These are phyloP conservation scores for Ustulina deusta DNA, from an alignment of 2,329 filamentous ascomycete species.

Conservation along the genomic window DNA sequence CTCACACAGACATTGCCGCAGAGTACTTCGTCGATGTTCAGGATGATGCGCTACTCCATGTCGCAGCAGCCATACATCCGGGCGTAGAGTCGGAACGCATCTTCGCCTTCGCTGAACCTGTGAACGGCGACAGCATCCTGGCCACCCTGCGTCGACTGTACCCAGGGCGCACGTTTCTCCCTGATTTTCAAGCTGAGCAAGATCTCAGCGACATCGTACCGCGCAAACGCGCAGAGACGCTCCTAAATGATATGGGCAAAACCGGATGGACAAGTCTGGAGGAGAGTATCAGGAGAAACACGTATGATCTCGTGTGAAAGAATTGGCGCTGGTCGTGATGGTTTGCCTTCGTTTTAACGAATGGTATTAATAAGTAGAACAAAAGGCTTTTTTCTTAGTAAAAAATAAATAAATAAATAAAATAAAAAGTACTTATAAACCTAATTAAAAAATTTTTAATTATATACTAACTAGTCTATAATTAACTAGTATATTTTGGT, in stretches of 20 bases:
- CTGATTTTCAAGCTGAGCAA: conserved; percentile 32
- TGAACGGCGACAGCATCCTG: conserved; percentile 59
- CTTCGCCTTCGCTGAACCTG: conserved; percentile 63
- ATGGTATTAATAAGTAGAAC: too few species aligned
- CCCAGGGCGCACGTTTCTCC: conserved; percentile 39
- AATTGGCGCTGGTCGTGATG: neutral
- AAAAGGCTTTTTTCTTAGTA: too few species aligned
- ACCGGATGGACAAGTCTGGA: conserved; percentile 40
- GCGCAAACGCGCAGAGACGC: conserved; percentile 36
- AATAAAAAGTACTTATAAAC: too few species aligned
- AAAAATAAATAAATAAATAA: too few species aligned
- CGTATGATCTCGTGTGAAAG: conserved; percentile 25
- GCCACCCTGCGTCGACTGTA: conserved; percentile 43
- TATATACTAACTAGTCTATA: too few species aligned
- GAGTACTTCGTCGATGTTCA: conserved; percentile 61
- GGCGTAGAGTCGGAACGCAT: conserved; percentile 62
- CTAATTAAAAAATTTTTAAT: too few species aligned
- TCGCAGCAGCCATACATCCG: conserved; percentile 62
- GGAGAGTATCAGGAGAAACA: conserved; percentile 36
- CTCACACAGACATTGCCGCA: conserved; percentile 41
- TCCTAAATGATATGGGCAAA: conserved; percentile 42
- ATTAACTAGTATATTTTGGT: too few species aligned
- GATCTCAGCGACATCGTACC: conserved; percentile 38
- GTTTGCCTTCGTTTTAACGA: too few species aligned
- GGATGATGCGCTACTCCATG: conserved; percentile 64